Evolutionary conservation across 441 rosid genomes (phyloP), one percentile per base, ranked within the genome.

Genomic region (Euphorbia schlechtendalii): DNA sequence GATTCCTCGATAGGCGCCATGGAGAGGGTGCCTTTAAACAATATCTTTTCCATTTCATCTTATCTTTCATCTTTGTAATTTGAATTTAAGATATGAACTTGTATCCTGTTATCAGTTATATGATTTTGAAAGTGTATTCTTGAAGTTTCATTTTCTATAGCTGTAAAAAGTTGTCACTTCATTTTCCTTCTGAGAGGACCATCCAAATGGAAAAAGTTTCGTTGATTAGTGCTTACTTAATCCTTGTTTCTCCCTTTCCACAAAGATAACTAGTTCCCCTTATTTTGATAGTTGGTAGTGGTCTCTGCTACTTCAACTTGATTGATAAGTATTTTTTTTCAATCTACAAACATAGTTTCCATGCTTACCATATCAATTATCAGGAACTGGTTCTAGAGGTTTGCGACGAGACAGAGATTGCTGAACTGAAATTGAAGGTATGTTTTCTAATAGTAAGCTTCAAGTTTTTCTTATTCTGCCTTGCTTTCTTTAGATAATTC

Each of bases 341-440:
- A 3, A 32, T 15, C 61, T 61, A 62, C 63, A 60, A 41, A 21
- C 24, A 18, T 61, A 52, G 55, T 56, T 49, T 46, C 5, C 67
- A 40, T 73, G 64, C 45, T 66, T 40, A 15, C 46, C 63, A 45
- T 45, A 67, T 52, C n/a, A 20, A 21, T 71, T 65, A 71, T 71
- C 72, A 90, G 99, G 93, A 81, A 53, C 74, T 93, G 74, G 72
- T 90, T 65, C 81, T 77, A 55, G 99, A 93, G 77, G 88, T 93
- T 61, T 93, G 99, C 66, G 93, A 93, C 36, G 90, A 93, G 86
- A 93, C 96, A 15, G 86, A 93, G 75, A 71, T 93, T 73, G 97
- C 99, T 61, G 99, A 88, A 72, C 82, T 93, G 67, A 70, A 90
- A 84, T 49, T 93, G 65, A 93, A 93, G 97, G 99, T 92, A n/a